phyloP scores from a whole-genome alignment of 352 stramenopile genomes.

The Globisporangium barbulae region DNA sequence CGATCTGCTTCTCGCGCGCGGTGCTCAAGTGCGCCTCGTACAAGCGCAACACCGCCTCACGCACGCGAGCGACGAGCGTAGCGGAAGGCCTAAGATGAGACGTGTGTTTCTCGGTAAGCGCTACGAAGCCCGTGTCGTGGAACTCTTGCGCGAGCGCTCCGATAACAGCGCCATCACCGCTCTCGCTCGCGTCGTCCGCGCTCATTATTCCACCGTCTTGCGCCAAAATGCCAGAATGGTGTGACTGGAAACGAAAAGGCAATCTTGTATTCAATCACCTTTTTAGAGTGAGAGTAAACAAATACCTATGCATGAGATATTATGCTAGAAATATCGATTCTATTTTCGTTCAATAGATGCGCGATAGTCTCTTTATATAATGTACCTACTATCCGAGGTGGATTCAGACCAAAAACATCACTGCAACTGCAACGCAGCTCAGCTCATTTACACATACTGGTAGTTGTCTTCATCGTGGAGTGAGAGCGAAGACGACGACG shows the following conservation, averaged over 20 bases:
- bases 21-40: constrained; percentile 38
- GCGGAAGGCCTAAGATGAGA: constrained; percentile 12
- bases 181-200: not conserved
- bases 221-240: not conserved
- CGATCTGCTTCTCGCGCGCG: constrained; percentile 24
- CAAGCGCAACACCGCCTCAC: constrained; percentile 28
- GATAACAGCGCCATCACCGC: not conserved
- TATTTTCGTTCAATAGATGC: constrained; percentile 1
- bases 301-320: not conserved
- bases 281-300: not conserved
- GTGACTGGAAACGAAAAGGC: not conserved
- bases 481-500: constrained; percentile 17
- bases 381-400: not conserved
- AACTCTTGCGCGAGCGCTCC: constrained; percentile 20
- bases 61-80: constrained; percentile 21
- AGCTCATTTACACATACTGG: not conserved
- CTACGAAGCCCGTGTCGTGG: constrained; percentile 50
- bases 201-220: not conserved
- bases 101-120: constrained; percentile 15
- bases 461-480: constrained; percentile 12
- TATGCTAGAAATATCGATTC: not conserved
- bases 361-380: not conserved
- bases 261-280: not conserved
- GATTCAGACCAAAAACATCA: not conserved
- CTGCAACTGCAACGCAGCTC: not conserved